These are phyloP conservation scores for Botrytis galanthina DNA, from an alignment of 2,329 filamentous ascomycete species.

Conservation along the genomic window DNA sequence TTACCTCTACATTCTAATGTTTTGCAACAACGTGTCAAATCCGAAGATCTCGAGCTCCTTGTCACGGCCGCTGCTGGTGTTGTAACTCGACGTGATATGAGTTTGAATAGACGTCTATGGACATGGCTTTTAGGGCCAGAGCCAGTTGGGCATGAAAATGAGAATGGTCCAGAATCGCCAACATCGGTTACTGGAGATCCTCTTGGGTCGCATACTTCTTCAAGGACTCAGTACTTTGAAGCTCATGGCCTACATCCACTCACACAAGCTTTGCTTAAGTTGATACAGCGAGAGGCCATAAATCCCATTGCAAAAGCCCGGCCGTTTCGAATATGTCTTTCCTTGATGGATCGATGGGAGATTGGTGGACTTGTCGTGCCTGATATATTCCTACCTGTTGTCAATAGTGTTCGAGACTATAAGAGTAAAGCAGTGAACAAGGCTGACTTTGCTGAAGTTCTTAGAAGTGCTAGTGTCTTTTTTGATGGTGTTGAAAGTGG, in stretches of 20 bases:
- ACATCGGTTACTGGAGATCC: constrained; percentile 33
- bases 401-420: constrained; percentile 76
- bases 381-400: constrained; percentile 80
- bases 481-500: constrained; percentile 96
- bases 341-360: constrained; percentile 97
- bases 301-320: constrained; percentile 69
- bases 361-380: constrained; percentile 88
- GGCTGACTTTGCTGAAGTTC: constrained; percentile 76
- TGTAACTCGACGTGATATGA: constrained; percentile 91
- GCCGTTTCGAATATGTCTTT: constrained; percentile 88
- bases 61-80: constrained; percentile 82
- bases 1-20: constrained; percentile 81
- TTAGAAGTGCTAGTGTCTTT: constrained; percentile 91
- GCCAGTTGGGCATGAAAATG: constrained; percentile 47
- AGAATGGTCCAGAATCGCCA: constrained; percentile 49
- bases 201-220: constrained; percentile 39
- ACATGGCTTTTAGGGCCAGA: constrained; percentile 89
- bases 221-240: constrained; percentile 78
- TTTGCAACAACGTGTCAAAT: constrained; percentile 70
- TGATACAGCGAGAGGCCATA: constrained; percentile 60
- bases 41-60: constrained; percentile 75
- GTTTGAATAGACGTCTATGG: constrained; percentile 91
- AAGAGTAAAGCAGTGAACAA: constrained; percentile 63
- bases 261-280: constrained; percentile 69
- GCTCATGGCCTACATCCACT: constrained; percentile 73